These are phyloP conservation scores for Xylaria sp. DNA, from an alignment of 2,329 filamentous ascomycete genomes.

Conservation along the genomic window DNA sequence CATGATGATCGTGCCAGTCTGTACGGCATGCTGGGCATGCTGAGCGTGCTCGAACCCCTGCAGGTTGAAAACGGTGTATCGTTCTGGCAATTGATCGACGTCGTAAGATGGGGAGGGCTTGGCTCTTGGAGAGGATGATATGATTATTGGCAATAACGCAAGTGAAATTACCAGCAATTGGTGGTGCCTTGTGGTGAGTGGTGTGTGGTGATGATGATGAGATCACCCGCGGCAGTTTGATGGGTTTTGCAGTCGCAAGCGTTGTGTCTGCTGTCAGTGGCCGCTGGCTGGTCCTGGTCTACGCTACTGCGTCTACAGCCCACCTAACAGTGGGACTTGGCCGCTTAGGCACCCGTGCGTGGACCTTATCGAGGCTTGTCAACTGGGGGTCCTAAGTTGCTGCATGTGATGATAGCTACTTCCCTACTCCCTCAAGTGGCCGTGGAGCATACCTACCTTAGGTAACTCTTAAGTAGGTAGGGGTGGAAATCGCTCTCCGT, in stretches of 20 bases:
- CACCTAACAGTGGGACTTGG: constrained; percentile 2
- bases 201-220: constrained; percentile 15
- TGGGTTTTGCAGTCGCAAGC: constrained; percentile 12
- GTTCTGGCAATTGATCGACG: constrained; percentile 22
- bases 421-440: constrained; percentile 6
- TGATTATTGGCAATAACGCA: constrained; percentile 35
- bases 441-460: constrained; percentile 3
- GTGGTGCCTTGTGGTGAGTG: constrained; percentile 12
- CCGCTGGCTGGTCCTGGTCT: background rate
- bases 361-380: constrained; percentile 21
- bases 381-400: background rate
- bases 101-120: constrained; percentile 31
- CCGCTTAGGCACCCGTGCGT: constrained; percentile 24
- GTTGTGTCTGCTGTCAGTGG: background rate
- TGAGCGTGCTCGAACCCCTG: constrained; percentile 26
- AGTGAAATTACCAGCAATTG: constrained; percentile 30
- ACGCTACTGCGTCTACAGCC: background rate
- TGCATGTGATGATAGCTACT: constrained; percentile 20
- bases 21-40: constrained; percentile 23
- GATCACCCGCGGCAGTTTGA: constrained; percentile 28
- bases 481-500: constrained; percentile 28
- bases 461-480: background rate
- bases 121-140: constrained; percentile 32
- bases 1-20: constrained; percentile 27
- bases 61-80: constrained; percentile 32